These are phyloP conservation scores for Eimeria nieschulzi DNA, from an alignment of 169 alveolate species.

Conservation along the genomic window DNA sequence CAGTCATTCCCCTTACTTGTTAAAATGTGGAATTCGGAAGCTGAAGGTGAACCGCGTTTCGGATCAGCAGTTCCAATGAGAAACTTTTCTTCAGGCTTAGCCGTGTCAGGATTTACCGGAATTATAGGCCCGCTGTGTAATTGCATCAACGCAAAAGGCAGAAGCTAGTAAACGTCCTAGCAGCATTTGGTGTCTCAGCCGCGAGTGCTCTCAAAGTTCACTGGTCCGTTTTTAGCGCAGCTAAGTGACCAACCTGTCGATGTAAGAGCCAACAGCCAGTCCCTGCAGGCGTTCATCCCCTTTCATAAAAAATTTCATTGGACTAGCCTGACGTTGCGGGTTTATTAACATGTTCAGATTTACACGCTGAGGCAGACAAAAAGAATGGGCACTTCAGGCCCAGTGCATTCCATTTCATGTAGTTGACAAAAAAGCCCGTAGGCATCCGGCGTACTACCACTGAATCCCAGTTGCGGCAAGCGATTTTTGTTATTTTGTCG, in stretches of 20 bases:
- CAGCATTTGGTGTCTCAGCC: not conserved
- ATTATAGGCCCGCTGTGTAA: conserved; percentile 52
- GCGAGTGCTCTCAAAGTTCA: not conserved
- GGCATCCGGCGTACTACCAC: too few species aligned
- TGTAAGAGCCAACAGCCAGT: conserved; percentile 54
- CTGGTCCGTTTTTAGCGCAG: not conserved
- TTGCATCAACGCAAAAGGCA: conserved; percentile 12
- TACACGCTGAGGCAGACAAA: conserved; percentile 14
- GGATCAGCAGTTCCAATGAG: conserved; percentile 59
- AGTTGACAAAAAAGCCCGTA: too few species aligned
- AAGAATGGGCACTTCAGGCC: too few species aligned
- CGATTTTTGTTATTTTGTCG: too few species aligned
- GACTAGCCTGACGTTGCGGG: conserved; percentile 63
- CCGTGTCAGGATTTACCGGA: conserved; percentile 50
- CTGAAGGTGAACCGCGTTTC: conserved; percentile 62
- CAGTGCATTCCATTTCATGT: too few species aligned
- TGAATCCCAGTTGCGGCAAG: too few species aligned
- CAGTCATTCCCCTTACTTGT: not conserved
- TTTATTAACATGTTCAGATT: conserved; percentile 32
- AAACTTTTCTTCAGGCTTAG: conserved; percentile 45
- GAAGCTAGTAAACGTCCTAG: not conserved
- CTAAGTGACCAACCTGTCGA: conserved; percentile 32
- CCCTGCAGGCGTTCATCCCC: conserved; percentile 61
- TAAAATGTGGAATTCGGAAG: conserved; percentile 41
- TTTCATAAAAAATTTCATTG: conserved; percentile 56